These are phyloP conservation scores for Gynostemma pentaphyllum DNA, from an alignment of 306 rosid genomes.

Conservation along the genomic window DNA sequence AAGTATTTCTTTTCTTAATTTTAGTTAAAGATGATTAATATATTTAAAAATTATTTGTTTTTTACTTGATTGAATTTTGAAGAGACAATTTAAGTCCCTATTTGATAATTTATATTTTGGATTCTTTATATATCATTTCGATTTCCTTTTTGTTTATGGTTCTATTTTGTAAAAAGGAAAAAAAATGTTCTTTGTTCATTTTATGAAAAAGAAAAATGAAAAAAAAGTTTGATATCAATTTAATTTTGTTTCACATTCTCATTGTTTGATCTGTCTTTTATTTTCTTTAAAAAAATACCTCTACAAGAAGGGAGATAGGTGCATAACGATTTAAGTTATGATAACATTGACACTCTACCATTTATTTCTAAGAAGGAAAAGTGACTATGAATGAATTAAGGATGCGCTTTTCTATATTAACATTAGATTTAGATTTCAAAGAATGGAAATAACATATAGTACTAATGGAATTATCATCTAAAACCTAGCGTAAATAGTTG, in stretches of 20 bases:
- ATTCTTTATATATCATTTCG: neutral
- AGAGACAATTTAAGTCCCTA: neutral
- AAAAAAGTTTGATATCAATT: neutral
- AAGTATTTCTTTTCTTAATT: neutral
- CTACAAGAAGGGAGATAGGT: no score
- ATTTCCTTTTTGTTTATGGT: neutral
- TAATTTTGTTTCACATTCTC: neutral
- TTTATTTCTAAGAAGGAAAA: no score
- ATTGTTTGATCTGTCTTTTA: no score
- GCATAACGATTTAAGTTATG: no score
- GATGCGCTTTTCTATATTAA: no score
- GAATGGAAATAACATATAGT: no score
- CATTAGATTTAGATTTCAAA: no score
- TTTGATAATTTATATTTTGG: neutral
- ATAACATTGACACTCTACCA: no score
- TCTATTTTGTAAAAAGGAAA: neutral
- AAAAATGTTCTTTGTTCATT: neutral
- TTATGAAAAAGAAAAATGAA: neutral
- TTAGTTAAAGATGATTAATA: neutral
- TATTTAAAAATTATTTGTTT: neutral
- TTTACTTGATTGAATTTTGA: neutral
- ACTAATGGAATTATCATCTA: no score
- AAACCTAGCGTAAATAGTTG: no score
- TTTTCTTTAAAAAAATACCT: no score
- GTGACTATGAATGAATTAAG: no score